Base-by-base conservation (phyloP, 345 rosid genomes). In the Moringa oleifera region DNA sequence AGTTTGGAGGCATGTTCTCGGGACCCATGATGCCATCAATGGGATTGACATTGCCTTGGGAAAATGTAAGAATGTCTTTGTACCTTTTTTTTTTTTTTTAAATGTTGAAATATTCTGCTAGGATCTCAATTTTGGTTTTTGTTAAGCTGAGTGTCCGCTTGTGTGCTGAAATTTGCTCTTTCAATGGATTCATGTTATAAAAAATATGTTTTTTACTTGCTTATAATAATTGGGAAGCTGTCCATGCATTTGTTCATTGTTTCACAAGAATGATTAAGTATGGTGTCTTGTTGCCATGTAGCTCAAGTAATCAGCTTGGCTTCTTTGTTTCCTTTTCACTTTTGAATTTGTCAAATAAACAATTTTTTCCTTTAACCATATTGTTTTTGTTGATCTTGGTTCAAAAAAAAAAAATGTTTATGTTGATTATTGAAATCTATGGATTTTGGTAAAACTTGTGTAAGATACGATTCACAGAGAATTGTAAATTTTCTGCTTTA, bases 1-100 rank as follows among this genome's bases (percentile, higher is more conserved):
- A 93, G 97, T 90, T 82, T 93, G 99, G 96, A 79, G 99, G 63
- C 96, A 79, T 76, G 88, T 90, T 69, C 90, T 90, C 18, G 92
- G 95, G 36, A 55, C 79, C 57, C 78, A 74, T 68, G 99, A 88
- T 62, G 81, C 51, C 51, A 74, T 93, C 23, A 83, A 88, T 72
- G 95, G 82, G 64, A 83, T 90, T 62, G 89, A 83, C 73, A 82
- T 90, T 56, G 81, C 96, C 55, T 72, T 88, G 74, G 94, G 96
- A 62, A 93, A 90, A 83, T 93, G 98, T 90, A 83, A 58, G 70
- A 51, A 16, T 62, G 4, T 20, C 20, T 18, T 0, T 25, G n/a
- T 61, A 22, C 46, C 46, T 16, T 1, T 22, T 4, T 33, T 57
- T 22, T 7, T 25, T 66, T 68, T 31, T 18, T 58, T 1, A 57